Percentiles rank a stretch among this genome's conserved stretches.
Evolutionary conservation across 768 basidiomycete species (phyloP).

Genomic region (Auricularia heimuer): DNA sequence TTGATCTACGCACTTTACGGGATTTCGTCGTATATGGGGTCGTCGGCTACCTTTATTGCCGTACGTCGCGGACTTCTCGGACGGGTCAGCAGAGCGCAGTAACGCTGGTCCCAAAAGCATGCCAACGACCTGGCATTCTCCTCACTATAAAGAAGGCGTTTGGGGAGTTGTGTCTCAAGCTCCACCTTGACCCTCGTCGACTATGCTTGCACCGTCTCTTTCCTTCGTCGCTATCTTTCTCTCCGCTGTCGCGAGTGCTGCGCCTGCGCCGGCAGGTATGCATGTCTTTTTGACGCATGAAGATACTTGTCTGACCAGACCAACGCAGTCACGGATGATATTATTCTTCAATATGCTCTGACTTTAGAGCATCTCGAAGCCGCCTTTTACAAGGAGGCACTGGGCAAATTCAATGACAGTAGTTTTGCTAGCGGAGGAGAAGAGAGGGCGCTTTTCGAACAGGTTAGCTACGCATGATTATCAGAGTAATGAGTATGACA

Average conservation of each 20-base stretch:
- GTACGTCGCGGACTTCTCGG: too few species aligned
- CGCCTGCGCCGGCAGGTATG: not conserved
- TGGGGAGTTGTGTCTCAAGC: too few species aligned
- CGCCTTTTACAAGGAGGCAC: constrained; percentile 34
- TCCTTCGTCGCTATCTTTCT: not conserved
- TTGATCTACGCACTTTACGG: too few species aligned
- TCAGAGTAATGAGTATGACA: constrained; percentile 8
- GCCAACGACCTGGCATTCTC: too few species aligned
- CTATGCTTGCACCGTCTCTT: not conserved
- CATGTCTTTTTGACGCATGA: too few species aligned
- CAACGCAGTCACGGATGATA: constrained; percentile 8
- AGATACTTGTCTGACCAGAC: too few species aligned
- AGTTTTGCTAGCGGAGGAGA: not conserved
- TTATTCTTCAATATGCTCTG: constrained; percentile 37
- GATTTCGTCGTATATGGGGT: too few species aligned
- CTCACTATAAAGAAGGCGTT: too few species aligned
- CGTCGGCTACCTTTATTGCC: too few species aligned
- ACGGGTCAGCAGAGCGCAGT: too few species aligned
- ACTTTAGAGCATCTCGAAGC: constrained; percentile 39
- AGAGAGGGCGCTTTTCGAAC: not conserved
- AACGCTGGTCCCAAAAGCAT: too few species aligned
- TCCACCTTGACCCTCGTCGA: not conserved
- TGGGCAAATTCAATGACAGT: constrained; percentile 30
- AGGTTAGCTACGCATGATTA: not conserved
- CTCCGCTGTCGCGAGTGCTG: not conserved